Base-by-base conservation (phyloP, 2,329 filamentous ascomycete genomes). In the Coniella vitis region DNA sequence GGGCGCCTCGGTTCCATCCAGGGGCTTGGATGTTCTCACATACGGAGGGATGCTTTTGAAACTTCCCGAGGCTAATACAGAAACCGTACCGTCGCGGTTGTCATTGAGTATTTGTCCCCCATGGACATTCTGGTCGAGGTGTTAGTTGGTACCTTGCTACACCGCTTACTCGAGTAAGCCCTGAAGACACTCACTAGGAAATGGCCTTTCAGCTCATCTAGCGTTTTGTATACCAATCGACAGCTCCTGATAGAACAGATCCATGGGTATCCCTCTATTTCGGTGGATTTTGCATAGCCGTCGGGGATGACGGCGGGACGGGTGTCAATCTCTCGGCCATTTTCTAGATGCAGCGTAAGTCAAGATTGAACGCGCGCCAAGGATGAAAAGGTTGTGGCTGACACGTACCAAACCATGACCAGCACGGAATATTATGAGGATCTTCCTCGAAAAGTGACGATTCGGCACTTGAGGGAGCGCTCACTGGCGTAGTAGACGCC, bases 21-120 rank as follows among this genome's bases (percentile, higher is more conserved):
- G n/a, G 7, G 51, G 43, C 1, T 49, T 47, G 19, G 51, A 45
- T 3, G 60, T n/a, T n/a, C n/a, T n/a, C n/a, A n/a, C n/a, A n/a
- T n/a, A n/a, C n/a, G n/a, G n/a, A n/a, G n/a, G n/a, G n/a, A n/a
- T n/a, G n/a, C n/a, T n/a, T n/a, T n/a, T n/a, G n/a, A n/a, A n/a
- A n/a, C n/a, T n/a, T n/a, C n/a, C n/a, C n/a, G n/a, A n/a, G n/a
- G n/a, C n/a, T n/a, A n/a, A n/a, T n/a, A n/a, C n/a, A n/a, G n/a
- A n/a, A n/a, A n/a, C n/a, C n/a, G n/a, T n/a, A n/a, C n/a, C n/a
- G n/a, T n/a, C n/a, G n/a, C n/a, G n/a, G n/a, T n/a, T n/a, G n/a
- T n/a, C n/a, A n/a, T n/a, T n/a, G n/a, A n/a, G n/a, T n/a, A n/a
- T n/a, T n/a, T n/a, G n/a, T n/a, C n/a, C n/a, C n/a, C n/a, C n/a